Base-by-base conservation (phyloP, 2,329 filamentous ascomycete genomes). In the Diaporthe capsici region DNA sequence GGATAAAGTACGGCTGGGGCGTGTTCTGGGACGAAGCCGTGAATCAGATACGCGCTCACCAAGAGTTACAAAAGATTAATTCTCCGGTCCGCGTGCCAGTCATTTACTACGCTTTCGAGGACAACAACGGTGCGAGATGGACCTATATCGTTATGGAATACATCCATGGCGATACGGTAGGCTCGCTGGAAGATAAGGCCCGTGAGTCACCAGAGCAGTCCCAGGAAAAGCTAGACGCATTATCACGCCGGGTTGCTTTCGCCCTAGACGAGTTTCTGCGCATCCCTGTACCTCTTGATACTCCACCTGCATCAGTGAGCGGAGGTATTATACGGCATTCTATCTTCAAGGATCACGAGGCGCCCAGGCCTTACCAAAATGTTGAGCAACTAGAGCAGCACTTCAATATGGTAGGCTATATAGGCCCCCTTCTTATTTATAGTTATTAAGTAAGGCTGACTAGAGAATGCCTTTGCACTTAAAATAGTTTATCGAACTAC, bases 101-200 rank as follows among this genome's bases (percentile, higher is more conserved):
- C 37, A 1, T 31, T 31, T 63, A 63, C 60, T 28, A 63, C 39
- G 60, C 39, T 2, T 63, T 63, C 60, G 0, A 17, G 60, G 60
- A 63, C 60, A 63, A 25, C 4, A 2, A 25, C 22, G 8, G 22
- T 25, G 10, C 5, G 60, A 10, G 17, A 17, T 63, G 58, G 60
- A 63, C 60, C 39, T 63, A 63, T 13, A 63, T 63, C n/a, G 60
- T 63, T 44, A 63, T 44, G 60, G 39, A 63, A 63, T 44, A 63
- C 7, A 63, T 63, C 15, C 39, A 39, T 63, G 60, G 60, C 39
- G 60, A 44, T 10, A 63, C 39, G n/a, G n/a, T 63, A 15, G 39
- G 7, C 13, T 44, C 60, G 13, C n/a, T 63, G 15, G 8, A 10
- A 28, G 3, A 28, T 2, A 63, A 44, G 60, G 13, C 60, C 39